Percentiles rank a stretch among this genome's conserved stretches.
Conservation (phyloP, 495 filamentous ascomycete genomes). For the Hypoxylon cercidicola region DNA sequence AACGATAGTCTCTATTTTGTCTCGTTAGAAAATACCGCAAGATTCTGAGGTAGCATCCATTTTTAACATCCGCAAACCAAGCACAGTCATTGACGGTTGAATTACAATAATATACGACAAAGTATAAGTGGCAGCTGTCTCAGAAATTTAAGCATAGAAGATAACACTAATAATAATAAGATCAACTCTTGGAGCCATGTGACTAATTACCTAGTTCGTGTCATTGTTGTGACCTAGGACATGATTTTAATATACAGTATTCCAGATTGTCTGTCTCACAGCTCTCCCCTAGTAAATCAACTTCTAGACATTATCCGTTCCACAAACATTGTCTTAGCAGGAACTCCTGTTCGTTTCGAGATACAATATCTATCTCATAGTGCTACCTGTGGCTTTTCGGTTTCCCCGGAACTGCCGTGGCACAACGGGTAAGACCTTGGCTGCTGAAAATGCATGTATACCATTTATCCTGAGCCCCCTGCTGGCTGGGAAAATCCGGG, state of each 20-base stretch:
- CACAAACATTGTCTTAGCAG: slow-evolving; percentile 16
- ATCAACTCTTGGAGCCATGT: background rate
- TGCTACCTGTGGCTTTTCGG: slow-evolving; percentile 34
- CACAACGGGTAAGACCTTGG: slow-evolving; percentile 20
- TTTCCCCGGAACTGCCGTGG: slow-evolving; percentile 32
- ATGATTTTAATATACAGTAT: background rate
- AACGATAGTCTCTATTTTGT: no score
- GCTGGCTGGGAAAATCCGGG: slow-evolving; percentile 5
- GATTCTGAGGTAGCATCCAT: no score
- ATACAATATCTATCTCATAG: slow-evolving; percentile 15
- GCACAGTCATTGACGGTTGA: no score
- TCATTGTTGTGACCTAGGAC: background rate
- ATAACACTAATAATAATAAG: background rate
- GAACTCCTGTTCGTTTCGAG: slow-evolving; percentile 13
- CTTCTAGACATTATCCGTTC: slow-evolving; percentile 4
- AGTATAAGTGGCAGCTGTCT: no score
- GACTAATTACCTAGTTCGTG: background rate
- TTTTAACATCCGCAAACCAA: no score
- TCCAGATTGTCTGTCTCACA: background rate
- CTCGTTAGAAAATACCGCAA: no score
- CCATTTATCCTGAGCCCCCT: slow-evolving; percentile 9
- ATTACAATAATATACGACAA: no score
- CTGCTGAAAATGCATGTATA: slow-evolving; percentile 10
- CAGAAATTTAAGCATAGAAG: background rate
- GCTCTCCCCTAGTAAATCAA: background rate